Evolutionary conservation across 306 rosid genomes (phyloP), one percentile per base, ranked within the genome.

Genomic region (Vigna unguiculata): DNA sequence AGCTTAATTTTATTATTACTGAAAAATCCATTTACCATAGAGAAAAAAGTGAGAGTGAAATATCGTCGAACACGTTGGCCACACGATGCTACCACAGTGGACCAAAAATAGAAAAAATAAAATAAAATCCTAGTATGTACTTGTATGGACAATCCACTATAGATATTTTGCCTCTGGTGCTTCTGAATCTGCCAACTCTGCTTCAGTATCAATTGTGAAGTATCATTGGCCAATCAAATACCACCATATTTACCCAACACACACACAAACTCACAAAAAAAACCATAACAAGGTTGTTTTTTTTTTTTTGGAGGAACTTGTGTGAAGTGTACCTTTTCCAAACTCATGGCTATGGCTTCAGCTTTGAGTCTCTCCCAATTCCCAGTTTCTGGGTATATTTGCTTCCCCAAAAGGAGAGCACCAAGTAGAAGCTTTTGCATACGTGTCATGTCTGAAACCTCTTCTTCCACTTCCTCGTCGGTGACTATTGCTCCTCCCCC

Each of bases 331-430:
- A 41, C 4, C 1, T 61, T 15, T 58, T 4, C 66, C 28, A 40
- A 38, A 69, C 64, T 53, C 83, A 92, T 90, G 99, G 97, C 89
- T 38, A 89, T 91, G 93, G 89, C 87, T 28, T 85, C 78, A 78
- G 82, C 90, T 69, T 78, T 89, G 2, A 84, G 67, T 78, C 76
- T 89, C 47, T 58, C 87, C 1, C 86, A 83, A 32, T 55, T 80
- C 70, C 59, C 86, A 41, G 64, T 83, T 77, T 62, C 70, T 41
- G 53, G 79, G 48, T 81, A 88, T 25, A 5, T 88, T 75, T 69
- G 88, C 1, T 69, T 69, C 64, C 83, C 86, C 5, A 82, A 58
- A 5, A 83, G 64, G 76, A 36, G 21, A 19, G 14, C 20, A 36
- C 74, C 84, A 36, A 85, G 76, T 60, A 82, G 77, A 54, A 48